These are phyloP conservation scores for Penicillium psychrofluorescens DNA, from an alignment of 495 filamentous ascomycete species.

Conservation along the genomic window DNA sequence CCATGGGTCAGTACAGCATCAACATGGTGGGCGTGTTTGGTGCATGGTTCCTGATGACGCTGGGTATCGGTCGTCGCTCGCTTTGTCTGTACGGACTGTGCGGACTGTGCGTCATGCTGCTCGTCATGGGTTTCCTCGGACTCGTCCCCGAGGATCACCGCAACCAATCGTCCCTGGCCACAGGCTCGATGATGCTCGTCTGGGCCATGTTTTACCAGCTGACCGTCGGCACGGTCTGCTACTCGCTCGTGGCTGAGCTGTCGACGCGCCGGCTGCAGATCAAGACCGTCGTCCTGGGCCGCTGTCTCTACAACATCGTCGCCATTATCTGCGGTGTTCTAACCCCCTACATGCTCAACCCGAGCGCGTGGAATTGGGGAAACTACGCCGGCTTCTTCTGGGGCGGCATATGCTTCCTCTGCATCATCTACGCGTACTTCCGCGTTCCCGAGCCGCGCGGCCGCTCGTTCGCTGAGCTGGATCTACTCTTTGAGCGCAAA, in stretches of 20 bases:
- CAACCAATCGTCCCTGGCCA: constrained; percentile 53
- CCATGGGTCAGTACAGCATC: constrained; percentile 68
- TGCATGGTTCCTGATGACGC: constrained; percentile 66
- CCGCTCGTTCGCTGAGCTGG: constrained; percentile 66
- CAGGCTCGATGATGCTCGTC: constrained; percentile 62
- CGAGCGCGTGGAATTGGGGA: constrained; percentile 65
- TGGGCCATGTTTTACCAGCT: constrained; percentile 71
- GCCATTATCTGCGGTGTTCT: constrained; percentile 62
- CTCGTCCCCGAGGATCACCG: constrained; percentile 49
- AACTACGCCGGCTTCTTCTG: constrained; percentile 81
- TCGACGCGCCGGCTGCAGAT: constrained; percentile 67
- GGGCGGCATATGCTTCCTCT: constrained; percentile 65
- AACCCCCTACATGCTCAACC: constrained; percentile 73
- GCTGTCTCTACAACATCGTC: constrained; percentile 66
- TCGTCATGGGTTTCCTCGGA: constrained; percentile 68
- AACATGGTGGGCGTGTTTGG: constrained; percentile 68
- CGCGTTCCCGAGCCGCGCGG: constrained; percentile 66
- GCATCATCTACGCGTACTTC: constrained; percentile 69
- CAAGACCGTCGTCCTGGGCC: constrained; percentile 67
- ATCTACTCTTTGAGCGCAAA: constrained; percentile 60
- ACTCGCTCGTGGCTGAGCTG: constrained; percentile 68
- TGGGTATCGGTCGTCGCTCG: constrained; percentile 61
- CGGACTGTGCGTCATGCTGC: constrained; percentile 56
- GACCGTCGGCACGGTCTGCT: constrained; percentile 72
- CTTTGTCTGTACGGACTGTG: constrained; percentile 65